phyloP scores from a whole-genome alignment of 2,329 filamentous ascomycete genomes.

The Aureobasidium sp. region DNA sequence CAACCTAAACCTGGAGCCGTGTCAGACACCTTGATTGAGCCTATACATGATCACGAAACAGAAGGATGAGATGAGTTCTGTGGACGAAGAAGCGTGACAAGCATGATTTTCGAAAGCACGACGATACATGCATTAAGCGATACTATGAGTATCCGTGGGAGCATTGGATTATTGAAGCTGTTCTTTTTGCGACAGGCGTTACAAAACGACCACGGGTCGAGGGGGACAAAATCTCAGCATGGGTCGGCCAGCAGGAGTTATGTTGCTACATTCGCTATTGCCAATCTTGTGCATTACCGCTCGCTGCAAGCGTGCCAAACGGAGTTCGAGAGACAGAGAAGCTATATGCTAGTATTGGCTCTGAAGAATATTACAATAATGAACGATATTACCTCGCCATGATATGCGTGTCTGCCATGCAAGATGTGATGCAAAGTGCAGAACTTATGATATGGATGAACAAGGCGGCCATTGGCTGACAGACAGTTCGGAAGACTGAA shows the following conservation, averaged over 20 bases:
- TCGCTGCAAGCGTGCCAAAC: conserved; percentile 4
- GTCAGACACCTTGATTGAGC: background rate
- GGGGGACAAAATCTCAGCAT: conserved; percentile 10
- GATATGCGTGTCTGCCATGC: background rate
- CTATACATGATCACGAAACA: background rate
- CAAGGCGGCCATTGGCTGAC: background rate
- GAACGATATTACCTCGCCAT: background rate
- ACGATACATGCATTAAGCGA: background rate
- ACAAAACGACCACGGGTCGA: conserved; percentile 1
- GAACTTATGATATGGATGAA: background rate
- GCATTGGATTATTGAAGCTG: conserved; percentile 13
- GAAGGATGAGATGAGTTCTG: background rate
- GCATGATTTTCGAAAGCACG: background rate
- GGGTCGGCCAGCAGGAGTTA: conserved; percentile 13
- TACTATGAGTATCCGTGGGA: conserved; percentile 5
- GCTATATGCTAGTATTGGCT: background rate
- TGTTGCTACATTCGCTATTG: conserved; percentile 12
- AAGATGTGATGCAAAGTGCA: background rate
- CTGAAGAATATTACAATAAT: background rate
- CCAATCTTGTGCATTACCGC: conserved; percentile 10
- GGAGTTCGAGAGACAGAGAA: conserved; percentile 1
- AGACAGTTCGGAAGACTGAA: background rate
- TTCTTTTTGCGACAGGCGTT: conserved; percentile 14
- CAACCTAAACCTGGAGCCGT: background rate
- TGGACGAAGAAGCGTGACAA: background rate